Conservation (phyloP, 179 eudicot genomes). For the Beta lomatogona region DNA sequence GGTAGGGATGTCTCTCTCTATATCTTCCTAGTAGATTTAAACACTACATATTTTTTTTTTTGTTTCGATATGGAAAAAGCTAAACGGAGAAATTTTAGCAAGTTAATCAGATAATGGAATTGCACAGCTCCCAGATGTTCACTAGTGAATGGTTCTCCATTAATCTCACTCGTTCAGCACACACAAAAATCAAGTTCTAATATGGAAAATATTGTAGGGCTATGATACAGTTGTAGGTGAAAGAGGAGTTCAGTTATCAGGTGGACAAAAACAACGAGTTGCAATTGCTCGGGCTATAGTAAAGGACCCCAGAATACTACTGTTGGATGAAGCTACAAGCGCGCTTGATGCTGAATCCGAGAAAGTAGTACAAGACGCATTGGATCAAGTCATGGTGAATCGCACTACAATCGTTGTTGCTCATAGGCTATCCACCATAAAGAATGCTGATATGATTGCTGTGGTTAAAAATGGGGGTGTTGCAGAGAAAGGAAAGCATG, state of each 20-base stretch:
- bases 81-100: not conserved
- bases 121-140: too few species aligned
- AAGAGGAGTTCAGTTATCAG: slow-evolving; percentile 37
- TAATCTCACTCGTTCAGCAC: not conserved
- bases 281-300: slow-evolving; percentile 40
- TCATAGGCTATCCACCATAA: slow-evolving; percentile 36
- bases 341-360: slow-evolving; percentile 44
- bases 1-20: slow-evolving; percentile 8
- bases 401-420: slow-evolving; percentile 35
- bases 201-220: slow-evolving; percentile 21
- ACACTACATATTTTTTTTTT: not conserved
- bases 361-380: slow-evolving; percentile 37
- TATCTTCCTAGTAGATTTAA: not conserved
- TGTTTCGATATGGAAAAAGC: not conserved
- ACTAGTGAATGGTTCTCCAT: too few species aligned
- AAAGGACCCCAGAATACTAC: slow-evolving; percentile 31
- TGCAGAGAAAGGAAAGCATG: slow-evolving; percentile 42
- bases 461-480: slow-evolving; percentile 38
- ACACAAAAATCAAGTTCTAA: not conserved
- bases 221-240: slow-evolving; percentile 38
- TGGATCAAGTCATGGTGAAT: slow-evolving; percentile 38
- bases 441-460: slow-evolving; percentile 36
- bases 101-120: too few species aligned
- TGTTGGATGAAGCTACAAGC: slow-evolving; percentile 40
- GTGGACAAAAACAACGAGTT: slow-evolving; percentile 42